These are phyloP conservation scores for Saitozyma podzolica DNA, from an alignment of 768 basidiomycete genomes.

Conservation along the genomic window DNA sequence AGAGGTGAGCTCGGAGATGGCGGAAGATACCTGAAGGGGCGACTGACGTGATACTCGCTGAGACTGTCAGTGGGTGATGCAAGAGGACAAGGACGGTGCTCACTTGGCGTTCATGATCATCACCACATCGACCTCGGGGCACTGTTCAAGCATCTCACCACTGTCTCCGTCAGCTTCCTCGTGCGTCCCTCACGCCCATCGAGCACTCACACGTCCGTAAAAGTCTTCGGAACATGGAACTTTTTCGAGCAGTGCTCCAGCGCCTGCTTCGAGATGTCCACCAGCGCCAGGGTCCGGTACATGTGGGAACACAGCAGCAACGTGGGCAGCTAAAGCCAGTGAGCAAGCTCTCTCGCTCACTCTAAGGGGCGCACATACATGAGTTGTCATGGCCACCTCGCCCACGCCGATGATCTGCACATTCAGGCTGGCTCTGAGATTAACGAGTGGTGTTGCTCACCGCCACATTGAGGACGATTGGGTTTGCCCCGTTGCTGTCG, in stretches of 20 bases:
- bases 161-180: constrained; percentile 1
- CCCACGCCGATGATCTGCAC: constrained; percentile 1
- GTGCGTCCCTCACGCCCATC: too few relatives aligned
- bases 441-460: too few relatives aligned
- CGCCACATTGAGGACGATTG: too few relatives aligned
- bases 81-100: not conserved
- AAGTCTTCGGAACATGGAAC: constrained; percentile 5
- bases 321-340: not conserved
- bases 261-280: constrained; percentile 1
- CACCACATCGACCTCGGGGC: constrained; percentile 19
- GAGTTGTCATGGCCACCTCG: constrained; percentile 6
- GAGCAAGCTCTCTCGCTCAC: too few relatives aligned
- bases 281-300: constrained; percentile 5
- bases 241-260: constrained; percentile 2
- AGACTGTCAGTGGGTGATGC: too few relatives aligned
- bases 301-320: constrained; percentile 4
- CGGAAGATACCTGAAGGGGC: too few relatives aligned
- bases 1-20: too few relatives aligned
- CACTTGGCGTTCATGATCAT: constrained; percentile 26
- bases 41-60: constrained; percentile 5
- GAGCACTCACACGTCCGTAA: not conserved
- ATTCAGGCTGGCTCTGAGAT: not conserved
- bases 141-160: constrained; percentile 11
- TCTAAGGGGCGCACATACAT: not conserved
- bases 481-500: too few relatives aligned